Evolutionary conservation across 768 basidiomycete genomes (phyloP).

Genomic region (Mycena amicta): DNA sequence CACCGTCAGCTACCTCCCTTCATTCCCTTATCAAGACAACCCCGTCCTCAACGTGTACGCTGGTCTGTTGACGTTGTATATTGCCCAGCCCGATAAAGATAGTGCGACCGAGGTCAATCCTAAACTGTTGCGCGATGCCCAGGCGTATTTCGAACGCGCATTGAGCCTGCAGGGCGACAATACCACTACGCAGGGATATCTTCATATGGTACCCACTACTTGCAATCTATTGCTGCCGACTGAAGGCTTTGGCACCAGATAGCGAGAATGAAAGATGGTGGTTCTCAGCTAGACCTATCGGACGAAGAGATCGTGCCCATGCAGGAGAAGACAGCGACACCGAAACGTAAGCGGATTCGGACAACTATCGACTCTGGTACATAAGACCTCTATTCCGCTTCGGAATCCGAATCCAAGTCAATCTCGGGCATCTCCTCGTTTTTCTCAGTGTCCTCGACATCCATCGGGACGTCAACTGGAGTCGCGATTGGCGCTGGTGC

Average conservation of each 20-base stretch:
- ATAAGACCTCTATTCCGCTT: constrained; percentile 43
- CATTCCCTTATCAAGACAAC: constrained; percentile 86
- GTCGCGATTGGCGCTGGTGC: background rate
- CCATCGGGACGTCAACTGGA: constrained; percentile 1
- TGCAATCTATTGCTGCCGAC: background rate
- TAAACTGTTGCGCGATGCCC: constrained; percentile 53
- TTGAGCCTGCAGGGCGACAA: constrained; percentile 61
- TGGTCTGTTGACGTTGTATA: constrained; percentile 69
- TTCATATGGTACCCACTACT: constrained; percentile 48
- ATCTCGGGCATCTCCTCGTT: constrained; percentile 79
- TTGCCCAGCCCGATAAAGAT: constrained; percentile 43
- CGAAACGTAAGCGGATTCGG: constrained; percentile 30
- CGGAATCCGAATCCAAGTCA: constrained; percentile 80
- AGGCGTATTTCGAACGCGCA: constrained; percentile 67
- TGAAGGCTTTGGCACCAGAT: constrained; percentile 10
- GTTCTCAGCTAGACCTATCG: constrained; percentile 30
- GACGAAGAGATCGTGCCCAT: constrained; percentile 38
- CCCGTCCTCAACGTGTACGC: constrained; percentile 81
- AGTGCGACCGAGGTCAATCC: constrained; percentile 30
- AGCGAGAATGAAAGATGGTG: constrained; percentile 10
- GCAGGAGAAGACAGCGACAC: constrained; percentile 17
- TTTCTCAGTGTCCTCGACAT: constrained; percentile 48
- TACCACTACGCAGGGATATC: constrained; percentile 51
- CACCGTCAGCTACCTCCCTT: constrained; percentile 71
- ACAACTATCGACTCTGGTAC: constrained; percentile 16